These are phyloP conservation scores for Euryodendron excelsum DNA, from an alignment of 148 eudicot genomes.

Conservation along the genomic window DNA sequence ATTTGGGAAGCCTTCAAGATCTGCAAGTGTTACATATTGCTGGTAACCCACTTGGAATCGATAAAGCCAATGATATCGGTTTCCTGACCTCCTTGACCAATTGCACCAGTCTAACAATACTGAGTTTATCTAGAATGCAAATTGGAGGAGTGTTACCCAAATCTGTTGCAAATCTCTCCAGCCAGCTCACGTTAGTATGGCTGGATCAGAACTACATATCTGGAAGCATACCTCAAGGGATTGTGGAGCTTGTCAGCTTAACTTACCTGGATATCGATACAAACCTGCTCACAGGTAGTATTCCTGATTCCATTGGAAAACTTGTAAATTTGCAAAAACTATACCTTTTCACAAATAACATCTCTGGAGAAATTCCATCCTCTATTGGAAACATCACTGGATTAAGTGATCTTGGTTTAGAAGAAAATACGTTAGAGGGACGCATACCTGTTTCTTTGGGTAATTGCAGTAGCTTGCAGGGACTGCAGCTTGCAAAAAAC, in stretches of 20 bases:
- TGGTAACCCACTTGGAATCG: slow-evolving; percentile 13
- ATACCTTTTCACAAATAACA: background rate
- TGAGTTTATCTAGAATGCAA: background rate
- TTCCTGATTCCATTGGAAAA: slow-evolving; percentile 19
- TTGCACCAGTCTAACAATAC: slow-evolving; percentile 9
- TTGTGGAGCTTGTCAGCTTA: slow-evolving; percentile 11
- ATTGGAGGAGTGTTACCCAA: slow-evolving; percentile 9
- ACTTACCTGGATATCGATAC: background rate
- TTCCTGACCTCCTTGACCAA: slow-evolving; percentile 17
- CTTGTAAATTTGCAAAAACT: slow-evolving; percentile 3
- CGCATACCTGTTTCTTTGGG: slow-evolving; percentile 22
- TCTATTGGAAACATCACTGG: slow-evolving; percentile 19
- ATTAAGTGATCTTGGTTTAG: background rate
- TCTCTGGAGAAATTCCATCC: slow-evolving; percentile 19
- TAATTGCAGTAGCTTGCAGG: slow-evolving; percentile 6
- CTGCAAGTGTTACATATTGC: slow-evolving; percentile 8
- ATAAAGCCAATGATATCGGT: background rate
- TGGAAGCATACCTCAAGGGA: slow-evolving; percentile 23
- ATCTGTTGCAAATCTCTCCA: slow-evolving; percentile 24
- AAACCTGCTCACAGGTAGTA: slow-evolving; percentile 16
- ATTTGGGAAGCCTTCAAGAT: slow-evolving; percentile 14
- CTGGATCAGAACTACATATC: slow-evolving; percentile 8
- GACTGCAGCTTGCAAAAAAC: slow-evolving; percentile 3
- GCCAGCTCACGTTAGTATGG: background rate
- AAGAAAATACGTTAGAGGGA: slow-evolving; percentile 15